Evolutionary conservation across 2,329 filamentous ascomycete species (phyloP), one percentile per base, ranked within the genome.

Genomic region (Paracorniculantispora psalliotae): DNA sequence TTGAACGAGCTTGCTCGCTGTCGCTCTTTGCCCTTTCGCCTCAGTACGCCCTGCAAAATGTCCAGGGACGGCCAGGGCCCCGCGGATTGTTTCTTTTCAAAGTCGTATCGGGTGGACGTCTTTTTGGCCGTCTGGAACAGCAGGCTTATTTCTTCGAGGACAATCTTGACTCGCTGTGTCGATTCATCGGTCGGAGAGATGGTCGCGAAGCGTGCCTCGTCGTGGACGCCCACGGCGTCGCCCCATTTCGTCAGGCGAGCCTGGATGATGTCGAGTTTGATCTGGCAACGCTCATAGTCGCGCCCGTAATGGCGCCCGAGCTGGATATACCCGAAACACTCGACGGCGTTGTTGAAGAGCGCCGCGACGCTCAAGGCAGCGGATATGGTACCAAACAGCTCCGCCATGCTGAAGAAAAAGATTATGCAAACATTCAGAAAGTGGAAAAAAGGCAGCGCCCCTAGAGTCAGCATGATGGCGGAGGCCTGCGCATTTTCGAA

Each of bases 261-360:
- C 43, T 64, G 64, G 6, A 68, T 67, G 46, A 69, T 62, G 56
- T 72, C 66, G 2, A 76, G 65, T 17, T 63, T 66, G 4, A 77
- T 67, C 47, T 69, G 68, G 47, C 64, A 68, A 23, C 59, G 65
- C 30, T 74, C 63, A 60, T 68, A 76, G 46, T 76, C 71, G 23
- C 52, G 39, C 0, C 67, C 70, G 47, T 75, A 74, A 37, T 66
- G 62, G 0, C 63, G 66, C 21, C 71, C 72, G 1, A 76, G 64
- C 49, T 78, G 71, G 49, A 78, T 61, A 61, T 74, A 74, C 21
- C 72, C 68, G 60, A 79, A 78, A 59, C 69, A 74, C 37, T 71
- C 67, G 41, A 78, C 66, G 47, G 70, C 74, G 58, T 67, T 67
- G 46, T 70, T 73, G 48, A 77, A 76, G 13, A 72, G 59, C 2